These are phyloP conservation scores for Botrytis porri DNA, from an alignment of 2,329 filamentous ascomycete species.

Conservation along the genomic window DNA sequence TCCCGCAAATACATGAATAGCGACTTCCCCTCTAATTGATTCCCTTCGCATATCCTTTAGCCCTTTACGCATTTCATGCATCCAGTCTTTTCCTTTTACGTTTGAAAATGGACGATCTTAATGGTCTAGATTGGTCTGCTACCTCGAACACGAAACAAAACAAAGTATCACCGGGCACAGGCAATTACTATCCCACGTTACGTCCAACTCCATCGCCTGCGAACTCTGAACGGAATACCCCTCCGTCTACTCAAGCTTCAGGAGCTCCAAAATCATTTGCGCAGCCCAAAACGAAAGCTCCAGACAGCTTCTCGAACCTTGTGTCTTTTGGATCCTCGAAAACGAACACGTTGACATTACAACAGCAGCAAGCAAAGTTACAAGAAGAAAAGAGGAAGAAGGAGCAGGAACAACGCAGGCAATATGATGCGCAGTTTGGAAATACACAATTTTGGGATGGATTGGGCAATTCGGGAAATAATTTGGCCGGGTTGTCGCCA, in stretches of 20 bases:
- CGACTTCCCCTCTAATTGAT: not conserved
- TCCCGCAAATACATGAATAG: not conserved
- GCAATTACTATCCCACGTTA: constrained; percentile 49
- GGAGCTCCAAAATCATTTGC: constrained; percentile 40
- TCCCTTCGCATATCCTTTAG: not conserved
- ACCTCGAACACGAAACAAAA: constrained; percentile 37
- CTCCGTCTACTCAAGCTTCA: constrained; percentile 44
- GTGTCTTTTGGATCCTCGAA: constrained; percentile 58
- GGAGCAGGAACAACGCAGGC: constrained; percentile 68
- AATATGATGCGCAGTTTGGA: constrained; percentile 75
- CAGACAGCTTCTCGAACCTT: constrained; percentile 76
- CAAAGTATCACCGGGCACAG: constrained; percentile 44
- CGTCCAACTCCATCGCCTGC: constrained; percentile 49
- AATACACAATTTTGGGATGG: constrained; percentile 73
- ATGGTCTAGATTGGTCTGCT: constrained; percentile 57
- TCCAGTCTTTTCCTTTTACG: constrained; percentile 7
- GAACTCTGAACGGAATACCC: constrained; percentile 55
- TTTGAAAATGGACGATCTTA: constrained; percentile 58
- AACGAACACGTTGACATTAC: constrained; percentile 69
- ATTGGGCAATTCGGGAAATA: constrained; percentile 54
- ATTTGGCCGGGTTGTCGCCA: constrained; percentile 44
- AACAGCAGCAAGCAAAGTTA: constrained; percentile 71
- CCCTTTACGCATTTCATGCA: constrained; percentile 22
- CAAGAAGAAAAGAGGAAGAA: constrained; percentile 66
- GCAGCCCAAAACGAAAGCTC: constrained; percentile 44